Conservation (phyloP, 352 stramenopile genomes). For the Globisporangium cylindrosporum region DNA sequence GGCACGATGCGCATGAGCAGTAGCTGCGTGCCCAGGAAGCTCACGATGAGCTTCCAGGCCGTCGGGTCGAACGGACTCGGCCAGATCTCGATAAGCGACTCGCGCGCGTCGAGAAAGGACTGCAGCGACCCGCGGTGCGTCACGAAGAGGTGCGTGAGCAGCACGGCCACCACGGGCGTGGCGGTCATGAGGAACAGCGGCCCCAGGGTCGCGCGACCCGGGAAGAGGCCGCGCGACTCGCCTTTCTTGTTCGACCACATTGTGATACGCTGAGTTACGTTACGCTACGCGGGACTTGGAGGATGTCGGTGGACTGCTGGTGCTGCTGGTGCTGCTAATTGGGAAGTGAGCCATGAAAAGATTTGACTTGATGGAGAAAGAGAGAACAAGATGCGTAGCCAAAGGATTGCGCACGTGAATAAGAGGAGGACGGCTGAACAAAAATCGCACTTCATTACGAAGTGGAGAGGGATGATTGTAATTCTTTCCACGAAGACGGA, state of each 20-base stretch:
- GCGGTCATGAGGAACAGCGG: constrained; percentile 87
- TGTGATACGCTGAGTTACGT: neutral
- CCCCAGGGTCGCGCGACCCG: constrained; percentile 75
- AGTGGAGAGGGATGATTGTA: no score
- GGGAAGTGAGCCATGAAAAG: neutral
- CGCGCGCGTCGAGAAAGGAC: constrained; percentile 33
- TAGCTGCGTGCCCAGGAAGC: constrained; percentile 89
- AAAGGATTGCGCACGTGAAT: no score
- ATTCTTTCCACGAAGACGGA: no score
- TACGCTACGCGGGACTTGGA: neutral
- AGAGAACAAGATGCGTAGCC: no score
- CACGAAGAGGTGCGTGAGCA: constrained; percentile 83
- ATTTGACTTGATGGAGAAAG: no score
- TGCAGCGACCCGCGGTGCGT: constrained; percentile 41
- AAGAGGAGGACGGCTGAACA: no score
- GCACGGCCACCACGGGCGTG: constrained; percentile 81
- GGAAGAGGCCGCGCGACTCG: constrained; percentile 71
- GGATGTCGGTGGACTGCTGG: neutral
- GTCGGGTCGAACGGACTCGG: constrained; percentile 78
- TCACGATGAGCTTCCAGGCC: constrained; percentile 89
- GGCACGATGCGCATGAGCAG: constrained; percentile 89
- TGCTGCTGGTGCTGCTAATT: neutral
- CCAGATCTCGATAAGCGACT: constrained; percentile 74
- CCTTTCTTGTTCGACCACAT: constrained; percentile 76
- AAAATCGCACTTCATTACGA: no score